phyloP scores from a whole-genome alignment of 305 asterid species.

The Andrographis paniculata region DNA sequence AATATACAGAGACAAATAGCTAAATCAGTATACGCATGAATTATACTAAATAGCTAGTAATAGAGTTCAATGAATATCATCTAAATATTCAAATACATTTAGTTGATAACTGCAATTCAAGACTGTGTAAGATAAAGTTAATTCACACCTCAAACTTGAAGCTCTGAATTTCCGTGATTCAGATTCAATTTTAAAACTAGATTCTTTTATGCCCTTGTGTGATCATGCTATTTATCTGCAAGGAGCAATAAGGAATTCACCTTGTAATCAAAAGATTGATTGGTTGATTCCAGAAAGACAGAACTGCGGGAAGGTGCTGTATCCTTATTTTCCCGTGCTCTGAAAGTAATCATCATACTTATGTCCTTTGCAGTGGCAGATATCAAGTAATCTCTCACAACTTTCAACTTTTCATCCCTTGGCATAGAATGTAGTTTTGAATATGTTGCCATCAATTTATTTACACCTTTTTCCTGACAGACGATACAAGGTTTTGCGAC shows the following conservation, averaged over 20 bases:
- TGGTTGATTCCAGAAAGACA: conserved; percentile 53
- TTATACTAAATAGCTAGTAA: neutral
- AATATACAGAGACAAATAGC: neutral
- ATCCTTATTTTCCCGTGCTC: conserved; percentile 34
- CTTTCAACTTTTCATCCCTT: conserved; percentile 45
- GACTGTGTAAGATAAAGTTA: too few species aligned
- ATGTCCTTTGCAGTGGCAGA: conserved; percentile 94
- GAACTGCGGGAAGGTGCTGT: conserved; percentile 31
- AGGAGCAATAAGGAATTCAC: conserved; percentile 25
- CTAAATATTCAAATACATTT: too few species aligned
- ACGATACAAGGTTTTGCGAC: conserved; percentile 60
- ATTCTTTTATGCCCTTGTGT: conserved; percentile 4
- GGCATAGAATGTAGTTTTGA: conserved; percentile 54
- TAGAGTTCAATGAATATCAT: conserved; percentile 4
- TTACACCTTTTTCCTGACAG: conserved; percentile 39
- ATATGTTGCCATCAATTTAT: conserved; percentile 30
- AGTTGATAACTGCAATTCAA: neutral
- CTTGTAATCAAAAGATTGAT: conserved; percentile 79
- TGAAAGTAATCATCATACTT: conserved; percentile 83
- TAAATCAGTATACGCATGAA: neutral
- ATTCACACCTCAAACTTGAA: too few species aligned
- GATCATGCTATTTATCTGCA: neutral
- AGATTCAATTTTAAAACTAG: conserved; percentile 8
- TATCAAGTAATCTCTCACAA: conserved; percentile 73
- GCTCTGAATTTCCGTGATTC: neutral